Conservation (phyloP, 768 basidiomycete genomes). For the Pleurotus tuber-regium region DNA sequence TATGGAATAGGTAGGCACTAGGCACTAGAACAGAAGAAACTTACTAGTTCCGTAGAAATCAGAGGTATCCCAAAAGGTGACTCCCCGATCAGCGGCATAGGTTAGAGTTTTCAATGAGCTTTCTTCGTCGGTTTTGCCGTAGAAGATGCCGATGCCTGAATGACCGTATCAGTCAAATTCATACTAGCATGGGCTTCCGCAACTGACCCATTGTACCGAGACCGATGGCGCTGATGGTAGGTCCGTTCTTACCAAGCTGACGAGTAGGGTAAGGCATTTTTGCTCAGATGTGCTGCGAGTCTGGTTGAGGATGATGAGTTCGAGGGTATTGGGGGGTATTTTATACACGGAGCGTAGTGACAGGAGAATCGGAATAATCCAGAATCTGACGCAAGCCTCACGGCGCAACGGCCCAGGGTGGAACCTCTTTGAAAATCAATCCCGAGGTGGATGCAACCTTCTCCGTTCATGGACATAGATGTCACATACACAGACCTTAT, state of each 20-base stretch:
- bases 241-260: conserved; percentile 24
- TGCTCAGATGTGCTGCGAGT: too few species aligned
- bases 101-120: conserved; percentile 17
- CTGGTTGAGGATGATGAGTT: too few species aligned
- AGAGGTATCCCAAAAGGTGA: conserved; percentile 21
- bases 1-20: too few species aligned
- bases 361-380: too few species aligned
- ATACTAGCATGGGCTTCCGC: not conserved
- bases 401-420: too few species aligned
- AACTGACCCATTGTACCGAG: conserved; percentile 24
- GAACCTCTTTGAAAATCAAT: too few species aligned
- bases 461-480: too few species aligned
- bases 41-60: conserved; percentile 20
- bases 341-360: too few species aligned
- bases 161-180: not conserved
- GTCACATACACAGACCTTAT: too few species aligned
- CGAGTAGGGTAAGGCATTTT: conserved; percentile 16
- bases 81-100: conserved; percentile 22
- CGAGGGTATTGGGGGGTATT: too few species aligned
- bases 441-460: too few species aligned
- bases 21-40: not conserved
- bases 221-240: conserved; percentile 23
- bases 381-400: too few species aligned
- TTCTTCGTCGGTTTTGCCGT: conserved; percentile 20
- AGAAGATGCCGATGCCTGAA: conserved; percentile 22